Evolutionary conservation across 352 stramenopile species (phyloP), one percentile per base, ranked within the genome.

Genomic region (Elongisporangium prolatum): DNA sequence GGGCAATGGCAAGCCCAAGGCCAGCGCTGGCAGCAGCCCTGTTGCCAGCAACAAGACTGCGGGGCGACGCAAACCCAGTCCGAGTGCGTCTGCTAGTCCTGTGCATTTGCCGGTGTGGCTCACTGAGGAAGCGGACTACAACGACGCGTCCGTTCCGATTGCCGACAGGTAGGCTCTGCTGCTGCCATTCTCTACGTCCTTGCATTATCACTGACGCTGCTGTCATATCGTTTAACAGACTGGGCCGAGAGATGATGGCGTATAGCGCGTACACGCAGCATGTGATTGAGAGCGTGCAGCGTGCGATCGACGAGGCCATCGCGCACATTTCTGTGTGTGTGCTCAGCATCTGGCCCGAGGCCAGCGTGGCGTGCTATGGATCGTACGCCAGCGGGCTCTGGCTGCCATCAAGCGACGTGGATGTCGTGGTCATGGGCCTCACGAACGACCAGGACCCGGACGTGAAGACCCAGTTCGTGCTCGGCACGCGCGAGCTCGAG

Each of bases 301-400:
- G 68, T 28, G 67, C 78, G 51, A 88, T 94, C 54, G 80, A 92
- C 40, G 80, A 79, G n/a, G 84, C 80, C 47, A 82, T 92, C 48
- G 75, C 67, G 50, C 80, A 84, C 49, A 86, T 94, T 48, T 74
- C 78, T 3, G 67, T 76, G 21, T 73, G 72, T 4, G 80, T 94
- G 54, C 67, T 85, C 56, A 65, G 67, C 52, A 80, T 92, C 50
- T 96, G 86, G 84, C 86, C 86, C 24, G 76, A 88, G 16, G 83
- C 84, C 16, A 79, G 63, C 0, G 74, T 93, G 49, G 72, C 67
- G 55, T 88, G 81, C 61, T 96, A 91, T 66, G 89, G 89, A 14
- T 95, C 84, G 51, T 95, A 92, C 50, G 81, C 82, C 20, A 96
- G 74, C 20, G 89, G 84, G 0, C 72, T 97, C n/a, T 95, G 87